phyloP scores from a whole-genome alignment of 352 stramenopile species.

The Peronosclerospora sorghi region DNA sequence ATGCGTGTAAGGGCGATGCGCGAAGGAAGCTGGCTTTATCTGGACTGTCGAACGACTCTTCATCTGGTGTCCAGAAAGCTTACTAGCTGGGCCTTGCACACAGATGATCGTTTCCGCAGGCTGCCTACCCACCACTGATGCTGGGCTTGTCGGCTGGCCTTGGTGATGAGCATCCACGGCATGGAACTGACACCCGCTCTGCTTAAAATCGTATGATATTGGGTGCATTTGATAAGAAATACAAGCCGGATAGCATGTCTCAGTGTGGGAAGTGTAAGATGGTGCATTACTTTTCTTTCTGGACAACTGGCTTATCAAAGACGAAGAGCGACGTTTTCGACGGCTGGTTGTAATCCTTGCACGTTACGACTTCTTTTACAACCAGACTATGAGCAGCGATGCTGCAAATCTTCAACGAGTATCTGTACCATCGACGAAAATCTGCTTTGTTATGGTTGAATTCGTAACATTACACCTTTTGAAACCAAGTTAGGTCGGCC shows the following conservation, averaged over 20 bases:
- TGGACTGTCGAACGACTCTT: too few species aligned
- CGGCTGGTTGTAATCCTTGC: conserved; percentile 67
- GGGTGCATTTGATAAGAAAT: conserved; percentile 63
- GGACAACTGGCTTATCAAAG: conserved; percentile 59
- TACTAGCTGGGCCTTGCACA: too few species aligned
- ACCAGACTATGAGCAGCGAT: conserved; percentile 61
- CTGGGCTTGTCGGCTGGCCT: too few species aligned
- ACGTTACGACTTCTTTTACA: conserved; percentile 51
- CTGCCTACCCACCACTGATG: too few species aligned
- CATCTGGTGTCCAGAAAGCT: too few species aligned
- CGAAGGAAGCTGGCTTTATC: too few species aligned
- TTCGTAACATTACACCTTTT: too few species aligned
- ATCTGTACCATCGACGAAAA: conserved; percentile 32
- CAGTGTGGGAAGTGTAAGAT: conserved; percentile 72
- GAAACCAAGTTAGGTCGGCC: too few species aligned
- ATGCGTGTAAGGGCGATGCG: too few species aligned
- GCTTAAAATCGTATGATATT: background rate
- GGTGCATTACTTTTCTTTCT: conserved; percentile 67
- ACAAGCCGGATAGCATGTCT: conserved; percentile 52
- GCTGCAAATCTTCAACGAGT: conserved; percentile 55
- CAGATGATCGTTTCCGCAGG: too few species aligned
- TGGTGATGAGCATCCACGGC: too few species aligned
- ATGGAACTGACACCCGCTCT: too few species aligned
- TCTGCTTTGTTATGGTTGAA: conserved; percentile 71
- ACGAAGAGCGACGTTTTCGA: conserved; percentile 41